Percentiles rank a stretch among this genome's conserved stretches.
Conservation (phyloP, 495 filamentous ascomycete genomes). For the Rhypophila decipiens region DNA sequence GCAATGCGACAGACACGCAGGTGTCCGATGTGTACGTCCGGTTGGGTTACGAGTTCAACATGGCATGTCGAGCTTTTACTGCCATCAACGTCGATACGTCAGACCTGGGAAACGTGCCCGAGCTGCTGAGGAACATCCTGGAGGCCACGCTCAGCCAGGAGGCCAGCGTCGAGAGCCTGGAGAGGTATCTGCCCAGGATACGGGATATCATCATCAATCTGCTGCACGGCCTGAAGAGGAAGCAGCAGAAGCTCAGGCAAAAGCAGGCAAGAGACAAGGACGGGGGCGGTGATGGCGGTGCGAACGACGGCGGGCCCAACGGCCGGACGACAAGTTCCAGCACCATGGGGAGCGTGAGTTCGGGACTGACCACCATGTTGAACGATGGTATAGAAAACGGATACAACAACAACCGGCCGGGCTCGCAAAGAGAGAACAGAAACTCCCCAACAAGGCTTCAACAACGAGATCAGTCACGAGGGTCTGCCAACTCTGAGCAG, state of each 20-base stretch:
- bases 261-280: constrained; percentile 66
- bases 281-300: constrained; percentile 23
- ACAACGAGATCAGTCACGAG: constrained; percentile 39
- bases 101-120: constrained; percentile 91
- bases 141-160: constrained; percentile 96
- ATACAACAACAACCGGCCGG: constrained; percentile 36
- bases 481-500: constrained; percentile 41
- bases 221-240: constrained; percentile 90
- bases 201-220: constrained; percentile 98
- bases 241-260: constrained; percentile 85
- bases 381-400: constrained; percentile 53
- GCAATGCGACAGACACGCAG: constrained; percentile 81
- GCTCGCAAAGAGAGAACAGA: constrained; percentile 20
- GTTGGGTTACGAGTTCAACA: constrained; percentile 96
- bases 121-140: constrained; percentile 79
- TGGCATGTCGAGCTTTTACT: constrained; percentile 92
- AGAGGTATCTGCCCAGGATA: constrained; percentile 85
- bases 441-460: constrained; percentile 33
- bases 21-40: constrained; percentile 98
- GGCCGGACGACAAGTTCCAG: constrained; percentile 65
- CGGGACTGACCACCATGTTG: constrained; percentile 57
- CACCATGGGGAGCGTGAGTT: constrained; percentile 54
- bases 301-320: constrained; percentile 15
- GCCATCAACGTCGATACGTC: constrained; percentile 91
- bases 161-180: constrained; percentile 84